Conservation (phyloP, 768 basidiomycete genomes). For the Botryobasidium botryosum region DNA sequence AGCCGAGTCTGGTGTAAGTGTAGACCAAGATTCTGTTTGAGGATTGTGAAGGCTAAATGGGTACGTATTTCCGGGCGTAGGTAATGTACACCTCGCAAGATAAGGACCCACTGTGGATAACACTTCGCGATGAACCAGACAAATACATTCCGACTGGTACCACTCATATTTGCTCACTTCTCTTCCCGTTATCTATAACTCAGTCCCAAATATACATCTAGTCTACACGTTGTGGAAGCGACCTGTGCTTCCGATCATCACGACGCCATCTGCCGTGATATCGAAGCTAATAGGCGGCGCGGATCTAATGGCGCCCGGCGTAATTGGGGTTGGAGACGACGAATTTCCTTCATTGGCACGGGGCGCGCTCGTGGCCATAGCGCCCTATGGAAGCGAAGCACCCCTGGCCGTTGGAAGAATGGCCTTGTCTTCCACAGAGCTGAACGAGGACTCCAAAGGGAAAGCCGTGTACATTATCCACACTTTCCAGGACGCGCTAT, state of each 20-base stretch:
- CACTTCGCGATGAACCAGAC: constrained; percentile 44
- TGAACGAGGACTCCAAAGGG: constrained; percentile 42
- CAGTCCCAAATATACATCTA: constrained; percentile 11
- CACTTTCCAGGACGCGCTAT: constrained; percentile 60
- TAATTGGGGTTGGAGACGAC: constrained; percentile 28
- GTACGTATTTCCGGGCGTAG: constrained; percentile 17
- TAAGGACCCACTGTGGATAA: constrained; percentile 68
- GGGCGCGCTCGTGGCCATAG: constrained; percentile 45
- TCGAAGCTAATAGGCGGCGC: constrained; percentile 61
- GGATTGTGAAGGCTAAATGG: too few species aligned
- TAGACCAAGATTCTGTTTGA: too few species aligned
- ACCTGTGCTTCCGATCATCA: constrained; percentile 49
- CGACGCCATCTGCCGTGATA: constrained; percentile 54
- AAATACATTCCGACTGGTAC: constrained; percentile 54
- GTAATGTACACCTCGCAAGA: too few species aligned
- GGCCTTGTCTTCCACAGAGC: constrained; percentile 35
- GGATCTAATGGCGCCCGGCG: constrained; percentile 75
- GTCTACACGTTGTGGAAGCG: constrained; percentile 71
- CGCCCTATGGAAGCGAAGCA: constrained; percentile 29
- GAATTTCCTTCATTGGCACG: constrained; percentile 3
- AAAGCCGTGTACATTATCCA: constrained; percentile 63
- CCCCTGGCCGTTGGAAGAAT: constrained; percentile 66
- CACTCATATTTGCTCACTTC: constrained; percentile 4
- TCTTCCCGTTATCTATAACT: constrained; percentile 1
- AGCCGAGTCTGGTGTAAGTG: constrained; percentile 45